Evolutionary conservation across 306 rosid genomes (phyloP).

Genomic region (Begonia peltatifolia): DNA sequence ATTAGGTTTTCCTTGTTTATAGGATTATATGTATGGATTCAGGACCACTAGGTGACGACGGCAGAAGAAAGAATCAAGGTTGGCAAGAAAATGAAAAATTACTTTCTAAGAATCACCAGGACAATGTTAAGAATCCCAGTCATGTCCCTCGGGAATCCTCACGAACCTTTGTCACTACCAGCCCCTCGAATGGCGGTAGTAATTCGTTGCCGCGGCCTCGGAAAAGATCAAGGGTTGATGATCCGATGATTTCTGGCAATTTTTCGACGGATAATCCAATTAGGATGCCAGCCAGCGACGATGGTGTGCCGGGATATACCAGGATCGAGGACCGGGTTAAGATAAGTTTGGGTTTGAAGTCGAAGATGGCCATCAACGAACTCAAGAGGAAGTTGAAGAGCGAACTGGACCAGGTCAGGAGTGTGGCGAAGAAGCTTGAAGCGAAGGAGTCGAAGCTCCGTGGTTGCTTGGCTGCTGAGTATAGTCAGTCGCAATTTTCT

Average conservation of each 20-base stretch:
- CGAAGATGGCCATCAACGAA: conserved; percentile 22
- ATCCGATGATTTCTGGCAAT: conserved; percentile 9
- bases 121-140: conserved; percentile 12
- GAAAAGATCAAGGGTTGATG: conserved; percentile 1
- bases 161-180: neutral
- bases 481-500: conserved; percentile 25
- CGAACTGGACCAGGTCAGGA: conserved; percentile 64
- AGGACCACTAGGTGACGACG: conserved; percentile 19
- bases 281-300: conserved; percentile 7
- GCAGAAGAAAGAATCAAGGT: conserved; percentile 10
- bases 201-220: conserved; percentile 4
- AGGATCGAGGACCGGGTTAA: conserved; percentile 25
- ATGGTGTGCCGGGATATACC: conserved; percentile 14
- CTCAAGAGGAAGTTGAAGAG: conserved; percentile 39
- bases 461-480: conserved; percentile 15
- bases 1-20: neutral
- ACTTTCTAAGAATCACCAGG: conserved; percentile 11
- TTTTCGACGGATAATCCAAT: conserved; percentile 10
- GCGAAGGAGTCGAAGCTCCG: conserved; percentile 34
- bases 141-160: conserved; percentile 7
- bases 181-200: conserved; percentile 9
- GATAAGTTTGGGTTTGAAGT: conserved; percentile 19
- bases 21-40: conserved; percentile 25
- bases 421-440: conserved; percentile 51
- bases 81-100: conserved; percentile 8